Evolutionary conservation across 2,329 filamentous ascomycete genomes (phyloP), one percentile per base, ranked within the genome.

Genomic region (Colletotrichum phormii): DNA sequence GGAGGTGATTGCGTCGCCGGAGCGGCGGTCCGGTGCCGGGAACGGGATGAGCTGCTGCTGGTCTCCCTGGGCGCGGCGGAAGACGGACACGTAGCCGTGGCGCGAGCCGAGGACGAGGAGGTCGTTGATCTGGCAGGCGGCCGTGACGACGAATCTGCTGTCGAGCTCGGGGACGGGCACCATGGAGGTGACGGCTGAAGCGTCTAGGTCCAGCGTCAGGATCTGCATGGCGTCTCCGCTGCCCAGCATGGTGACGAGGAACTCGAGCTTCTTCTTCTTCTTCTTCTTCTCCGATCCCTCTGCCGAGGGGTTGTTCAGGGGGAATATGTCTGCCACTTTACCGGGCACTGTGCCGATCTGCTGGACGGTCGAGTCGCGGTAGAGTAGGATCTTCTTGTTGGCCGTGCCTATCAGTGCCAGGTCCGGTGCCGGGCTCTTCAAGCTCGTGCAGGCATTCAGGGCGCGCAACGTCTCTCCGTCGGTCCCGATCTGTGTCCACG

Each of bases 1-100:
- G 49, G 88, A 87, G 3, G 93, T 96, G 55, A 98, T 89, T 8
- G 93, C 89, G 77, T 97, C 88, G 42, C 83, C 82, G 55, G 80
- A 83, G n/a, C 81, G 84, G 24, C 84, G 81, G 46, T 86, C 82
- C 3, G 83, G 75, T 13, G 81, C 81, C 15, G 81, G 74, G 5
- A 81, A 69, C 1, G 77, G 76, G 1, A 78, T 77, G 57, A 82
- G 81, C 8, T 76, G 77, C 37, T 42, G 37, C 37, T 42, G 26
- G 26, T 26, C 37, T 1, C 74, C 76, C 5, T 79, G 76, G 1
- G 67, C 65, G 12, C 74, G 77, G 37, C 75, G 78, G 58, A 85
- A 83, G 13, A 85, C 70, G 3, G 85, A 81, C 5, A 91, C 76
- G 42, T 81, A 84, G 2, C 89, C 89, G 53, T 85, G 85, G 1